Base-by-base conservation (phyloP, 306 rosid genomes). In the Vigna unguiculata region DNA sequence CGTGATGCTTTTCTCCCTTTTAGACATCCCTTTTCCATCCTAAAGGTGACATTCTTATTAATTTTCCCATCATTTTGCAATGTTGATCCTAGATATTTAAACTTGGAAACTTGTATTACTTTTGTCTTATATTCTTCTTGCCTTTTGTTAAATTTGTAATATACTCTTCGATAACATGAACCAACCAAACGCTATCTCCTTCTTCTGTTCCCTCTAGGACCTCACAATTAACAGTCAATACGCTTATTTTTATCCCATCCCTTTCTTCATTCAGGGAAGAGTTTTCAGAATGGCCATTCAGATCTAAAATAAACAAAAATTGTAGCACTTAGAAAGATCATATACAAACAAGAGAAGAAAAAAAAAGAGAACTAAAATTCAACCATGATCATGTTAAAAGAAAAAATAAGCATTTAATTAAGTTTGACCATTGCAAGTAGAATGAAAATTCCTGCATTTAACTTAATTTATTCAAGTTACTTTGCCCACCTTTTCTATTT, bases 381-480 rank as follows among this genome's bases (percentile, higher is more conserved):
- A 79, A 62, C 59, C 67, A n/a, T 13, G 43, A 71, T 38, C 48
- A 19, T 71, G 43, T 46, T 6, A 68, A 36, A 59, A 13, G 19
- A 13, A 63, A 71, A 32, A 55, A 4, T 1, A 58, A 59, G 2
- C 16, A 32, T 49, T 9, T 48, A 34, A 22, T 51, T 51, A 79
- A 17, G 32, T 51, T 25, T 19, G 34, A 59, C 57, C 16, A 17
- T 19, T 28, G 20, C 10, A 80, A 58, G 25, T 55, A 65, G 24
- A 9, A 57, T 16, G 52, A 57, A 80, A 74, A 43, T 32, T 30
- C 22, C 45, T 20, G 6, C 2, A 48, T 48, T 45, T 21, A 51
- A 60, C 68, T 60, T 55, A 49, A 77, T 55, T 55, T 58, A 43
- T 17, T 66, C 62, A 75, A 60, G 14, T 76, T 51, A 28, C 52